A percentile compares a stretch with the other conserved stretches of the same genome.
phyloP scores from a whole-genome alignment of 2,329 filamentous ascomycete species.

The Neofusicoccum sp. region DNA sequence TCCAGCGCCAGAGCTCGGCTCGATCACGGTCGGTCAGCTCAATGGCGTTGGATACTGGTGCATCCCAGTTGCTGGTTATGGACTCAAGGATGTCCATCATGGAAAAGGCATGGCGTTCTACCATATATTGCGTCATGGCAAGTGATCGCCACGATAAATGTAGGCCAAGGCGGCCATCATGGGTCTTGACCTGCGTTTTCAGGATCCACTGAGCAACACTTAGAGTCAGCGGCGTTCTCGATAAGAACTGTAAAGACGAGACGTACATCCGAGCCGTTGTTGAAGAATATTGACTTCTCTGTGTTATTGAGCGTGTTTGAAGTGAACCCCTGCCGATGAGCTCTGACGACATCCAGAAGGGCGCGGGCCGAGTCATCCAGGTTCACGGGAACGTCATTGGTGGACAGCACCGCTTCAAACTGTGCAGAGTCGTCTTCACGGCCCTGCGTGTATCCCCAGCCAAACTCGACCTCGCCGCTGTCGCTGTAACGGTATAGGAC shows the following conservation, averaged over 20 bases:
- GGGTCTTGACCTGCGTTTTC: slow-evolving; percentile 21
- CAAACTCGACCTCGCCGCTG: not conserved
- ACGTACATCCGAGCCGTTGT: not conserved
- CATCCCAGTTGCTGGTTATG: slow-evolving; percentile 39
- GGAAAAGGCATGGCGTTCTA: slow-evolving; percentile 46
- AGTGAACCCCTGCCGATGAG: too few relatives aligned
- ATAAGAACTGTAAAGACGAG: not conserved
- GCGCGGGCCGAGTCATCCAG: not conserved
- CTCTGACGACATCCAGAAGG: not conserved
- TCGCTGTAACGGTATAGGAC: not conserved
- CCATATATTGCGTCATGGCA: slow-evolving; percentile 47
- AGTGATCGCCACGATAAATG: slow-evolving; percentile 47
- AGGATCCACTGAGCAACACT: not conserved
- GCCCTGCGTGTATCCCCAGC: not conserved
- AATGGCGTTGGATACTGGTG: slow-evolving; percentile 37
- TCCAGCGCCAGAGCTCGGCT: slow-evolving; percentile 53
- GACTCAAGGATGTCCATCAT: slow-evolving; percentile 40
- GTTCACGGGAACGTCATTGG: not conserved
- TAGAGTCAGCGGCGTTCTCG: not conserved
- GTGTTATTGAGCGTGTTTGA: not conserved
- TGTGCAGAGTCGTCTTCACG: not conserved
- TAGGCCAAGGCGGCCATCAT: slow-evolving; percentile 35
- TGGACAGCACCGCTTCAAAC: not conserved
- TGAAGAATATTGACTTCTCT: not conserved
- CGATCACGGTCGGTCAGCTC: slow-evolving; percentile 44